Evolutionary conservation across 306 rosid species (phyloP).

Genomic region (Arachis stenosperma): DNA sequence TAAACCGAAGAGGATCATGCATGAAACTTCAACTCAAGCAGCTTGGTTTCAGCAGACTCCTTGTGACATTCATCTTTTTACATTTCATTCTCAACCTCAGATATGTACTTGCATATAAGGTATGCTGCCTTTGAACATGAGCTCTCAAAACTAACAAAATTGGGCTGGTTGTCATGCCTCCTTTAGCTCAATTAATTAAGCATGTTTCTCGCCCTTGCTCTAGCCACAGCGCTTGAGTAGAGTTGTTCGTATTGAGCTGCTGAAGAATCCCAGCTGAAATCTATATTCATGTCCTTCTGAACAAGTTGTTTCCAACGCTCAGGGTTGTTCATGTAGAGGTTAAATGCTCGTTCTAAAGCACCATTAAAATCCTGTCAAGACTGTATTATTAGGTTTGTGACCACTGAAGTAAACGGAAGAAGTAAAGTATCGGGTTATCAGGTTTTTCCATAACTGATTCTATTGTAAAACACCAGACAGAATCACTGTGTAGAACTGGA

Average conservation of each 20-base stretch:
- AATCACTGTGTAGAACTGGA: slow-evolving; percentile 2
- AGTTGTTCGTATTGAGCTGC: slow-evolving; percentile 89
- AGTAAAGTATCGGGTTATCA: neutral
- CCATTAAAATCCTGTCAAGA: slow-evolving; percentile 62
- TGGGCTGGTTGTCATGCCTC: slow-evolving; percentile 21
- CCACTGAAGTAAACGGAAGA: neutral
- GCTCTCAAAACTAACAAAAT: slow-evolving; percentile 31
- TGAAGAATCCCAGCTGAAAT: slow-evolving; percentile 94
- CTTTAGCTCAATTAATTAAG: slow-evolving; percentile 36
- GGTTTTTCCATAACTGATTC: neutral
- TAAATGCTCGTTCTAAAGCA: slow-evolving; percentile 75
- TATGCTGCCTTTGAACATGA: slow-evolving; percentile 29
- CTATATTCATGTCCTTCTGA: slow-evolving; percentile 78
- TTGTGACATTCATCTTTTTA: slow-evolving; percentile 12
- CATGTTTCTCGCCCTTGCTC: slow-evolving; percentile 59
- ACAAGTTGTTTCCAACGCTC: slow-evolving; percentile 78
- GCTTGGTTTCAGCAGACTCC: slow-evolving; percentile 38
- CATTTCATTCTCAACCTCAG: slow-evolving; percentile 36
- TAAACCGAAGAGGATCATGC: slow-evolving; percentile 18
- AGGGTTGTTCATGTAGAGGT: slow-evolving; percentile 57
- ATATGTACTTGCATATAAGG: slow-evolving; percentile 20
- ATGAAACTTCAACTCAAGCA: slow-evolving; percentile 31
- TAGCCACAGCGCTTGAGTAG: slow-evolving; percentile 64
- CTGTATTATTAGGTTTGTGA: slow-evolving; percentile 13
- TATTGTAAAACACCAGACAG: slow-evolving; percentile 17